Conservation (phyloP, 306 rosid genomes). For the Quercus rubra region DNA sequence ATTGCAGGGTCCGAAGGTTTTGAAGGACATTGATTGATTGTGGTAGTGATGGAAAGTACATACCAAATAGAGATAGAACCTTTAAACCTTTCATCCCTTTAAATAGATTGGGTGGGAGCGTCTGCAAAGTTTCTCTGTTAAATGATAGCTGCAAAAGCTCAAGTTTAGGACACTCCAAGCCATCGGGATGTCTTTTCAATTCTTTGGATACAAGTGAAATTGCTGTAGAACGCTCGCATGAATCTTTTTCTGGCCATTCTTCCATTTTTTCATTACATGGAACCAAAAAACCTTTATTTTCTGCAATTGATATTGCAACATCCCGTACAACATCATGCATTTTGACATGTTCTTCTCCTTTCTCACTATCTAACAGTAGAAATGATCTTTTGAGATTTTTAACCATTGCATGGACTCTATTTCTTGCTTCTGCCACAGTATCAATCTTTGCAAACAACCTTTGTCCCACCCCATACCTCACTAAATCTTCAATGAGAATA, state of each 20-base stretch:
- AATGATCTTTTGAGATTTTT: too few relatives aligned
- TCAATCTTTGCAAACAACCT: too few relatives aligned
- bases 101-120: not conserved
- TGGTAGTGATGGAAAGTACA: not conserved
- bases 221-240: not conserved
- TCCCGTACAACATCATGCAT: too few relatives aligned
- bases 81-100: not conserved
- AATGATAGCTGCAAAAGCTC: not conserved
- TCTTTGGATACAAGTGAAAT: not conserved
- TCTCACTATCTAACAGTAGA: too few relatives aligned
- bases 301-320: too few relatives aligned
- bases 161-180: not conserved
- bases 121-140: not conserved
- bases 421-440: too few relatives aligned
- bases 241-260: not conserved
- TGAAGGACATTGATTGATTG: not conserved
- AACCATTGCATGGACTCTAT: too few relatives aligned
- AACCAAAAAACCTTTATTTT: fast-evolving
- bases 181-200: not conserved
- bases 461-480: too few relatives aligned
- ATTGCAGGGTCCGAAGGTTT: not conserved
- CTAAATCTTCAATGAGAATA: too few relatives aligned
- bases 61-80: fast-evolving
- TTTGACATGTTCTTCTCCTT: too few relatives aligned
- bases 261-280: not conserved